Evolutionary conservation across 2,329 filamentous ascomycete genomes (phyloP).

Genomic region (Alternaria triticimaculans): DNA sequence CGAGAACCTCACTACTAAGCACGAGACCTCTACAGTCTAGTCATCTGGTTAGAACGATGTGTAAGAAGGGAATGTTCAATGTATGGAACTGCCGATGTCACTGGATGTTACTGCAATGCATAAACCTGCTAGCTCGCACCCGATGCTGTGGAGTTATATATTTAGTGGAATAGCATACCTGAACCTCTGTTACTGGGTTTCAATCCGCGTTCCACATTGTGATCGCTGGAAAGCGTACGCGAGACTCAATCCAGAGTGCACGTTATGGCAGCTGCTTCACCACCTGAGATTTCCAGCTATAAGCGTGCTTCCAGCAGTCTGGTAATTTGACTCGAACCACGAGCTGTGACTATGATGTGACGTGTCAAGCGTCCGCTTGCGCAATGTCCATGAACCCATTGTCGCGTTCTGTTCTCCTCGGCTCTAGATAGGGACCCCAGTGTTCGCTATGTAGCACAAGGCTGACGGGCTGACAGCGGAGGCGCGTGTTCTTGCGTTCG

Average conservation of each 20-base stretch:
- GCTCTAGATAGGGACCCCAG: background rate
- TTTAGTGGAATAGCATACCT: constrained; percentile 16
- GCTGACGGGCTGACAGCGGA: background rate
- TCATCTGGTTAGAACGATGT: constrained; percentile 1
- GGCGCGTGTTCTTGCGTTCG: background rate
- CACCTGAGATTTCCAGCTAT: background rate
- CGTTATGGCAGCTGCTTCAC: background rate
- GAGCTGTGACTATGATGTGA: background rate
- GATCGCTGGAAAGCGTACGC: background rate
- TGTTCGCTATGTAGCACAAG: background rate
- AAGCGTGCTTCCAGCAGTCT: background rate
- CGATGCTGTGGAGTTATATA: constrained; percentile 7
- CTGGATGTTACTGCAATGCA: constrained; percentile 21
- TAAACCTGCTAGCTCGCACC: constrained; percentile 16
- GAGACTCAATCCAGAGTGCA: background rate
- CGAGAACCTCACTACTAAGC: constrained; percentile 27
- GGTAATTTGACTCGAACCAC: background rate
- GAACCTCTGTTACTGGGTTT: constrained; percentile 17
- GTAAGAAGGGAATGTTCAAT: background rate
- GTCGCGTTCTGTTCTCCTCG: background rate
- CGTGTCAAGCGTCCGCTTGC: background rate
- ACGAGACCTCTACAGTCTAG: constrained; percentile 25
- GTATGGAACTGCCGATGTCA: constrained; percentile 14
- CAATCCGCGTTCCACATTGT: background rate
- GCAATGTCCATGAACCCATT: background rate